Base-by-base conservation (phyloP, 305 asterid genomes). In the Solanum hybrid region DNA sequence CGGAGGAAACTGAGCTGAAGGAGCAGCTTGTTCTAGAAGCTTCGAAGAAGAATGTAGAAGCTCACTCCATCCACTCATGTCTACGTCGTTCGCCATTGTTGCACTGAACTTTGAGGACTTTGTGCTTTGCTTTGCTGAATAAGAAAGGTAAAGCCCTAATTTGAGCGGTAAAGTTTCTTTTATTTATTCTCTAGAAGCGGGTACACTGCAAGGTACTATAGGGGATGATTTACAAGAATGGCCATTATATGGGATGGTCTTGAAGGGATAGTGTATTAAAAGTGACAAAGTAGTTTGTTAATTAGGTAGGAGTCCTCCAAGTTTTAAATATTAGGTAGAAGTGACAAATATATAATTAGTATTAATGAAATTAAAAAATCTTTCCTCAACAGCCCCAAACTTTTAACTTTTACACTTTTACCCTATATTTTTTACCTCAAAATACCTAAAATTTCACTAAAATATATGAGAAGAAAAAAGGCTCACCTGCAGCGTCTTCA, bases 21-120 rank as follows among this genome's bases (percentile, higher is more conserved):
- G 99, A 88, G 99, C 98, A 60, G 99, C 99, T 92, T 97, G 99
- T 60, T 97, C 99, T 88, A 97, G 93, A 87, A 97, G 99, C 95
- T 95, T 96, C 89, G 99, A 97, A 78, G 99, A 97, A 7, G 99
- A 96, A 88, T 97, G 98, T 36, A 96, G 96, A 92, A 97, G 99
- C 85, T 95, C 98, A 37, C 97, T 95, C 99, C 99, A 97, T 45
- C 98, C 93, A 84, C 96, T 93, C 99, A 97, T 95, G 85, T 95
- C 98, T 69, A 95, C 91, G 86, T 95, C 98, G 89, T 77, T 91
- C 93, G 97, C 95, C 99, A 94, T 96, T 91, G 40, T 31, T 85
- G 75, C 10, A 35, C 84, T 40, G 72, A 73, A 60, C 73, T 86
- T 86, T 12, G 35, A 5, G 78, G 4, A 27, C 78, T 86, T 86